Conservation (phyloP, 2,329 filamentous ascomycete genomes). For the Epicoccum sorghinum region DNA sequence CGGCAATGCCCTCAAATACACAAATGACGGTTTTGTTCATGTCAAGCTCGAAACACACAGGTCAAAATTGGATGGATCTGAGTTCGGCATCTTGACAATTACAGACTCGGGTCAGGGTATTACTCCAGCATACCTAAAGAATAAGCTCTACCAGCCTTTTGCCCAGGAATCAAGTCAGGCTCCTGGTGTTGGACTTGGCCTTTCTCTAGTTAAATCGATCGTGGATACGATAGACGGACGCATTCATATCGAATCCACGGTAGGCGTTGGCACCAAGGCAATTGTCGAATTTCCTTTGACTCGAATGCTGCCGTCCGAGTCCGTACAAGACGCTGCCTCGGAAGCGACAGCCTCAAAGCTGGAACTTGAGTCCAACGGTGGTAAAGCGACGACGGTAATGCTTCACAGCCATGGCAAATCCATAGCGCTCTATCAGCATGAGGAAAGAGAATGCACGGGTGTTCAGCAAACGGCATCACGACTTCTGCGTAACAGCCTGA, state of each 20-base stretch:
- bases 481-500: constrained; percentile 10
- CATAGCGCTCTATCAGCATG: not conserved
- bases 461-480: constrained; percentile 2
- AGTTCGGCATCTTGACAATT: constrained; percentile 33
- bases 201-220: constrained; percentile 28
- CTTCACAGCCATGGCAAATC: not conserved
- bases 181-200: constrained; percentile 27
- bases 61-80: constrained; percentile 49
- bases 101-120: constrained; percentile 33
- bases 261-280: constrained; percentile 9
- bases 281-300: constrained; percentile 8
- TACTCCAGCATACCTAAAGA: constrained; percentile 23
- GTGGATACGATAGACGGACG: constrained; percentile 22
- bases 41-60: constrained; percentile 46
- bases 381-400: not conserved
- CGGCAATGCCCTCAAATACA: constrained; percentile 34
- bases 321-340: not conserved
- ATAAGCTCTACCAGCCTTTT: constrained; percentile 28
- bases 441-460: not conserved
- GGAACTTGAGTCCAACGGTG: not conserved
- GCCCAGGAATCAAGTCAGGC: constrained; percentile 28
- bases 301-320: constrained; percentile 6
- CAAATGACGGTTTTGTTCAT: constrained; percentile 17
- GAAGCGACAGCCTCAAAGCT: not conserved
- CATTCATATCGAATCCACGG: constrained; percentile 20